Evolutionary conservation across 805 yeast genomes (phyloP), one percentile per base, ranked within the genome.

Genomic region (Wickerhamomyces silvicola): DNA sequence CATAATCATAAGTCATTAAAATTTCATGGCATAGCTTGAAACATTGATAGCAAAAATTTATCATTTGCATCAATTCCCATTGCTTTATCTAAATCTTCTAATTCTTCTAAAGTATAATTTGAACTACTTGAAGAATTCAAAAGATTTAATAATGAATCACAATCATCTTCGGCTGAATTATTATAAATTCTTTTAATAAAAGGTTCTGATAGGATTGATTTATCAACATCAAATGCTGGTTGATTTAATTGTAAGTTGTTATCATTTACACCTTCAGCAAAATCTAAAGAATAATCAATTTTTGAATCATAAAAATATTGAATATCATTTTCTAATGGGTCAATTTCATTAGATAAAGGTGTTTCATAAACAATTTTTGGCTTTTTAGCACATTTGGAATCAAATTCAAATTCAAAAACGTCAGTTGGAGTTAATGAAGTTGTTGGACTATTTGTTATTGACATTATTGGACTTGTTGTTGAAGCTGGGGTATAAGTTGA

Each of bases 61-160:
- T 50, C 54, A 30, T 44, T 45, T 17, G 39, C 46, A 33, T 48
- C 52, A 20, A 46, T 38, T 2, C 55, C 54, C 53, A 50, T 45
- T 2, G 53, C 56, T 33, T 49, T 50, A 32, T 50, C 53, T 39
- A 50, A 22, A 24, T 35, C 42, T 22, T 50, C 54, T 22, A 50
- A 26, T 26, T 49, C 56, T 29, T 48, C 52, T 10, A 50, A 26
- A 7, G 46, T 28, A 26, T 48, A 48, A 18, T 30, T 38, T 11
- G 48, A 37, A 29, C 38, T 45, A 12, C 32, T 28, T 15, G 33
- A 28, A 18, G 40, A 36, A 21, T 42, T 43, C 14, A 49, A 36
- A 14, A 46, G 14, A 32, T 40, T 41, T 45, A 43, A 35, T 29
- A 48, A 28, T 9, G 50, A 43, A 31, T 48, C 54, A 7, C 38